phyloP scores from a whole-genome alignment of 129 eudicot species.

The Centella asiatica region DNA sequence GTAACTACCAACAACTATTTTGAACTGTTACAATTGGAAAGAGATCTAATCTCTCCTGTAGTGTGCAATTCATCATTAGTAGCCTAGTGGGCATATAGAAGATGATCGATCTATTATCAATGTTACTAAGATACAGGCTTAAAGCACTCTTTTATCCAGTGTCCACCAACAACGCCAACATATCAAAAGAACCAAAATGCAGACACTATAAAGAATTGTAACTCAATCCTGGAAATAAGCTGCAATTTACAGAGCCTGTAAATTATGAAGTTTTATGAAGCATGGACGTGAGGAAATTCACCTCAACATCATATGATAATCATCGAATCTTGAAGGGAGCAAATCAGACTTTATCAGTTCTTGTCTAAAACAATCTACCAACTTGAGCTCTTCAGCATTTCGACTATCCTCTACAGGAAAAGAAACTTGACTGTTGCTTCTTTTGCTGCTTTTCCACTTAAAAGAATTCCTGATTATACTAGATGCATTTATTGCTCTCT shows the following conservation, averaged over 20 bases:
- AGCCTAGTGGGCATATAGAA: not conserved
- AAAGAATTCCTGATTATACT: slow-evolving; percentile 41
- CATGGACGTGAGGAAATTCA: slow-evolving; percentile 7
- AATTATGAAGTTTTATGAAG: not conserved
- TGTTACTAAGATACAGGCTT: too few relatives aligned
- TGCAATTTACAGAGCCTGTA: not conserved
- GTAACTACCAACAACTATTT: not conserved
- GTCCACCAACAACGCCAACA: too few relatives aligned
- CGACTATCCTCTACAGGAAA: slow-evolving; percentile 46
- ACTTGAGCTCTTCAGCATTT: slow-evolving; percentile 50
- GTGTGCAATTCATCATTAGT: too few relatives aligned
- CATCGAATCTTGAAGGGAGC: slow-evolving; percentile 58
- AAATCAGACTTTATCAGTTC: slow-evolving; percentile 43
- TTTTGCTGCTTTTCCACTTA: slow-evolving; percentile 44
- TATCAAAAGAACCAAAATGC: not conserved
- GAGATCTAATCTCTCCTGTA: too few relatives aligned
- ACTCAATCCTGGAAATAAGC: not conserved
- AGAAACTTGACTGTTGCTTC: slow-evolving; percentile 30
- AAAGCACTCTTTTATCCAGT: too few relatives aligned
- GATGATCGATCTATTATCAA: not conserved
- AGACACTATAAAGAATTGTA: not conserved
- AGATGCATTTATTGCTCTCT: slow-evolving; percentile 36
- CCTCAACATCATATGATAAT: slow-evolving; percentile 70
- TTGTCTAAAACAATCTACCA: slow-evolving; percentile 53
- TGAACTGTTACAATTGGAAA: not conserved